Conservation (phyloP, 2,329 filamentous ascomycete genomes). For the Phaeosphaeria sp. region DNA sequence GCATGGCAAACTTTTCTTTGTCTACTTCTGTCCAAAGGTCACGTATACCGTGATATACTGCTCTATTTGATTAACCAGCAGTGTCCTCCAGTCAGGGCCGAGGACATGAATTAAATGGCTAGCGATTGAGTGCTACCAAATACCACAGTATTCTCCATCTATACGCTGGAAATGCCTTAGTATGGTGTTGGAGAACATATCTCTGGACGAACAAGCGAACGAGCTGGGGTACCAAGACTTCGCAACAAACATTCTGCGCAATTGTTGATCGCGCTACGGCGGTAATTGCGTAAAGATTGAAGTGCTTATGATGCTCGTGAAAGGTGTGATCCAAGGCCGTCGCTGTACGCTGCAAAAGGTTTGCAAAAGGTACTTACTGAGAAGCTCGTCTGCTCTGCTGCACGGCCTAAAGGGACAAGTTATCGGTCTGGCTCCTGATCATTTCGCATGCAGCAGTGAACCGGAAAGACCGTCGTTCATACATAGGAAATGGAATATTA, state of each 20-base stretch:
- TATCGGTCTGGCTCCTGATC: too few species aligned
- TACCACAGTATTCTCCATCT: neutral
- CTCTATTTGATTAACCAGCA: neutral
- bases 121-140: neutral
- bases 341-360: neutral
- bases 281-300: neutral
- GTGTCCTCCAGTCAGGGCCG: neutral
- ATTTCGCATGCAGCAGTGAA: too few species aligned
- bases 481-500: too few species aligned
- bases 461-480: too few species aligned
- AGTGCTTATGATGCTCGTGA: neutral
- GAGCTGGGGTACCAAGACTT: neutral
- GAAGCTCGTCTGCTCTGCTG: too few species aligned
- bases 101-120: neutral
- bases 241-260: neutral
- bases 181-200: neutral
- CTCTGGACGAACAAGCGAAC: neutral
- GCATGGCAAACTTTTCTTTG: neutral
- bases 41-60: neutral
- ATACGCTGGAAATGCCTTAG: neutral
- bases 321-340: neutral
- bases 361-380: too few species aligned
- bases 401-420: too few species aligned
- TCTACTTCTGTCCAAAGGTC: neutral
- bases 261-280: neutral